Evolutionary conservation across 2,329 filamentous ascomycete genomes (phyloP), one percentile per base, ranked within the genome.

Genomic region (Fulvia fulva): DNA sequence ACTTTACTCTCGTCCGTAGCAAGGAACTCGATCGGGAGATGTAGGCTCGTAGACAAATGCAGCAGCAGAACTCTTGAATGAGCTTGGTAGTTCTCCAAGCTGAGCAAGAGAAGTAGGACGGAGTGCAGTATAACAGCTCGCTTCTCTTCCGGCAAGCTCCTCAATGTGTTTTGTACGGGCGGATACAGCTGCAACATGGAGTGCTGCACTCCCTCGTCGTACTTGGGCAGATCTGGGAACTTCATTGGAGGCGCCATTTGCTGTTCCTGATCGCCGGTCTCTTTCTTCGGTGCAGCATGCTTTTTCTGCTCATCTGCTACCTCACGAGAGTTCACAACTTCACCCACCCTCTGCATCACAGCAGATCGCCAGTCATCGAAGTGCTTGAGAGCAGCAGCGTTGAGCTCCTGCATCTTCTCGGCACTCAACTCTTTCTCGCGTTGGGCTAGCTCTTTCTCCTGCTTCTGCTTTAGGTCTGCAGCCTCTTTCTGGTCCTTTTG

Each of bases 331-430:
- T 77, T 77, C 49, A 82, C 71, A 34, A 91, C 82, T 65, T 94
- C 87, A 19, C 85, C 83, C 23, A 96, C 77, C 14, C 91, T 83
- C 57, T 84, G 81, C 43, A 90, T 77, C 9, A 96, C 83, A 12
- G 80, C 78, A 5, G 84, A 80, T 67, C 90, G 84, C 93, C 93
- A 97, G 63, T 90, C 87, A 58, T 88, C 85, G 70, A 93, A 96
- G 70, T 87, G 86, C 6, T 80, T 76, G 5, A 95, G 71, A 1
- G 86, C 82, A 55, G 88, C 86, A 62, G 83, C 85, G 76, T 32
- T 91, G 66, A 91, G 74, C 66, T 90, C 87, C 57, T 81, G 76
- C 61, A 87, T 80, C 55, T 78, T 77, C 2, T 76, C 75, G 2
- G 75, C 75, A 19, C 76, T 77, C 9, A 84, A 70, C 59, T 83